Base-by-base conservation (phyloP, 805 yeast genomes). In the Starmerella vaccinii region DNA sequence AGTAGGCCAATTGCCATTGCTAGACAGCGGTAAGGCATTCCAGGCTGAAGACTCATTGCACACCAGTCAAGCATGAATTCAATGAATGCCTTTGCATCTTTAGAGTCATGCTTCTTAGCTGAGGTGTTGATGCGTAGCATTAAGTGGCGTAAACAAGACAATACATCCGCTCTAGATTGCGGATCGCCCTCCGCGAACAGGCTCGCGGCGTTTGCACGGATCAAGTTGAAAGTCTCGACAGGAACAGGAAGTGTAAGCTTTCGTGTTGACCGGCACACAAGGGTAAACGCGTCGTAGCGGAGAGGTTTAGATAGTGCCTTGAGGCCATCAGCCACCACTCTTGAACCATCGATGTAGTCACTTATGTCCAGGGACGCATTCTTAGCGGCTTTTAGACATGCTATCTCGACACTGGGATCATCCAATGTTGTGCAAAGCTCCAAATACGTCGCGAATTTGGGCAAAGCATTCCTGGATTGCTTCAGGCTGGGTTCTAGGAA, bases 81-180 rank as follows among this genome's bases (percentile, higher is more conserved):
- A n/a, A 78, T 50, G 55, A 80, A 83, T 0, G 37, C 23, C 15
- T 63, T 54, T 3, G 77, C 66, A n/a, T 63, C 57, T 1, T 53
- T 33, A 4, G 42, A 40, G 5, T 55, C 47, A 7, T 51, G 23
- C 27, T 21, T 42, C 8, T 15, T 42, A 13, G 35, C 27, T 19
- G 55, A 43, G 8, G 44, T 43, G 12, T 35, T 27, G 3, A 84
- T 65, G 57, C 96, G 71, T 26, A 73, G 64, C 12, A 86, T 61
- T 55, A 88, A 80, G 50, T 74, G 77, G 49, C 81, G 74, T 50
- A 88, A 65, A 16, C 77, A 60, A 2, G 90, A 79, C 24, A 72
- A 70, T 47, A 84, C 77, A 42, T 77, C 80, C 55, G 80, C 81
- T 60, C 96, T 71, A 0, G 76, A 71, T 53, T 83, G 89, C 15